Evolutionary conservation across 202 grass and related monocot genomes (phyloP).

Genomic region (Carex arenaria): DNA sequence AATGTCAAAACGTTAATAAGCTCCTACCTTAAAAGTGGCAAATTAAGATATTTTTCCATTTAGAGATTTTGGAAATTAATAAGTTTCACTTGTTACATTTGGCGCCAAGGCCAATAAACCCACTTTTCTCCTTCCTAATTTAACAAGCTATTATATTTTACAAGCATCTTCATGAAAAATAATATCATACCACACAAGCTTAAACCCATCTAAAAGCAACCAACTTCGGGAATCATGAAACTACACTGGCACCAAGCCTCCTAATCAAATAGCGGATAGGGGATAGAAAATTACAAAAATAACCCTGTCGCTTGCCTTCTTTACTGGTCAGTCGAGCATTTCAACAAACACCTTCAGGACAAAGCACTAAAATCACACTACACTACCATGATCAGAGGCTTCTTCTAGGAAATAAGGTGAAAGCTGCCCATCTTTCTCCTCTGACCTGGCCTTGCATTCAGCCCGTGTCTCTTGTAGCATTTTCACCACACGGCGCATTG

Average conservation of each 20-base stretch:
- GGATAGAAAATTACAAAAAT: not conserved
- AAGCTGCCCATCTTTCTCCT: conserved; percentile 43
- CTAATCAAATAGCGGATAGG: not conserved
- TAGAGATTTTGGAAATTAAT: not conserved
- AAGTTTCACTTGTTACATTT: not conserved
- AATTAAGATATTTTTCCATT: not conserved
- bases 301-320: not conserved
- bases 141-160: not conserved
- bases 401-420: conserved; percentile 52
- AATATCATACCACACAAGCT: not conserved
- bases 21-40: not conserved
- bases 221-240: not conserved
- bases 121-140: not conserved
- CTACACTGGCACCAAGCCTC: not conserved
- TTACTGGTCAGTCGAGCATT: not conserved
- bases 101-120: not conserved
- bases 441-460: conserved; percentile 17
- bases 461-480: conserved; percentile 65
- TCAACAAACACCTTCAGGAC: not conserved
- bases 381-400: conserved; percentile 35
- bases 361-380: conserved; percentile 14
- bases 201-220: not conserved
- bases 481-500: conserved; percentile 84
- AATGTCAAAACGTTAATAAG: not conserved
- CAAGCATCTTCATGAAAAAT: not conserved